These are phyloP conservation scores for Cladosporium sp. DNA, from an alignment of 2,329 filamentous ascomycete genomes.

Conservation along the genomic window DNA sequence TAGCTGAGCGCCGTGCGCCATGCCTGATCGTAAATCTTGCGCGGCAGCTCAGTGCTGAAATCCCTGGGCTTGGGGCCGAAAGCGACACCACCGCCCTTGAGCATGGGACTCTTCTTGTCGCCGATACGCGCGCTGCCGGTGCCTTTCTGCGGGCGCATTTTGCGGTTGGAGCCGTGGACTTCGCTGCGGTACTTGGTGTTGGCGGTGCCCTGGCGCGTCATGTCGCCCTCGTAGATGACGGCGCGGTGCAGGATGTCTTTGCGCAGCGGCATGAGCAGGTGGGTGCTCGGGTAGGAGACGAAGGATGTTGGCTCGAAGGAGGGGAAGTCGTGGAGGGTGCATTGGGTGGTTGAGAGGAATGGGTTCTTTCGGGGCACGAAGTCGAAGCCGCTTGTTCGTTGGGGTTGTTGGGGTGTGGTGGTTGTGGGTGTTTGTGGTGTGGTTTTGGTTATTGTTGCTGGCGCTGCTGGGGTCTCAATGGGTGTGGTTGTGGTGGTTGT, in stretches of 20 bases:
- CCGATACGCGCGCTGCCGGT: constrained; percentile 77
- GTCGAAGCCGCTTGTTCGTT: constrained; percentile 29
- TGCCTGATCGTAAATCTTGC: constrained; percentile 91
- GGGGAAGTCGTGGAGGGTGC: constrained; percentile 90
- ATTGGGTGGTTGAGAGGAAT: constrained; percentile 65
- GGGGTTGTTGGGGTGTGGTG: not conserved
- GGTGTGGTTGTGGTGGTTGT: constrained; percentile 44
- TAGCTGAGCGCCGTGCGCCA: constrained; percentile 94
- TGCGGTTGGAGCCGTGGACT: constrained; percentile 78
- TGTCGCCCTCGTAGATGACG: constrained; percentile 89
- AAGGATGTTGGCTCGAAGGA: constrained; percentile 79
- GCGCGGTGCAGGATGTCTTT: constrained; percentile 91
- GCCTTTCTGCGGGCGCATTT: constrained; percentile 86
- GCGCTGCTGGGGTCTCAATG: not conserved
- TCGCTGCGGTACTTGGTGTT: constrained; percentile 78
- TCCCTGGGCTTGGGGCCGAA: constrained; percentile 92
- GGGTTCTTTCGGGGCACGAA: constrained; percentile 32
- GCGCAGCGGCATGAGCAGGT: constrained; percentile 83
- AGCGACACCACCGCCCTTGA: constrained; percentile 80
- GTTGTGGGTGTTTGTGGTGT: constrained; percentile 20
- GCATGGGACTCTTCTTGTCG: constrained; percentile 76
- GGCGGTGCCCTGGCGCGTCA: constrained; percentile 82
- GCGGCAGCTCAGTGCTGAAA: constrained; percentile 78
- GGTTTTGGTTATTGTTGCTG: constrained; percentile 37
- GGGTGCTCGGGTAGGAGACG: constrained; percentile 74